Evolutionary conservation across 495 filamentous ascomycete species (phyloP).

Genomic region (Aspergillus mulundensis): DNA sequence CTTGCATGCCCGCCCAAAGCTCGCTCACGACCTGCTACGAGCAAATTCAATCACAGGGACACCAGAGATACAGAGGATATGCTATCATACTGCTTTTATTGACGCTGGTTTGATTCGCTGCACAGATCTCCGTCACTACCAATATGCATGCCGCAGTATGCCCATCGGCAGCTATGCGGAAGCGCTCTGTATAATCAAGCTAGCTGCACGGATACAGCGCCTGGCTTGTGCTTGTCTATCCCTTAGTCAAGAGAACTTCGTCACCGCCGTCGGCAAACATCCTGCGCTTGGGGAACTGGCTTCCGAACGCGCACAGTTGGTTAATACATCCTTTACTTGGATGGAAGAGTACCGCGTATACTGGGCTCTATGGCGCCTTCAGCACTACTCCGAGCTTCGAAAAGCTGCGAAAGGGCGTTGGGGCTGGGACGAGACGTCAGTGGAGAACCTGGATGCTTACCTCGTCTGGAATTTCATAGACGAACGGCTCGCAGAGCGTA

Average conservation of each 20-base stretch:
- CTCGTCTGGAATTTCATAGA: not conserved
- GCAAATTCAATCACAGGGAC: no score
- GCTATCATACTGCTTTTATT: not conserved
- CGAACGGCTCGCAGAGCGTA: not conserved
- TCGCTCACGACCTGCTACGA: no score
- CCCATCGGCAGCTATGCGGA: not conserved
- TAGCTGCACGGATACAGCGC: not conserved
- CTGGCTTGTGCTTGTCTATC: not conserved
- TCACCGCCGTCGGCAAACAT: not conserved
- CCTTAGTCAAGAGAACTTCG: not conserved
- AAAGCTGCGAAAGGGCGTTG: not conserved
- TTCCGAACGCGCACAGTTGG: not conserved
- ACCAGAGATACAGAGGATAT: not conserved
- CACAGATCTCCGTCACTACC: not conserved
- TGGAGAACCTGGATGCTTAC: not conserved
- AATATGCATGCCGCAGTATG: not conserved
- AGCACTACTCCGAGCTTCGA: not conserved
- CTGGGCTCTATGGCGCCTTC: not conserved
- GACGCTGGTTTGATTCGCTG: not conserved
- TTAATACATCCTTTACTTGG: not conserved
- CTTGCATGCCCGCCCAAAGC: no score
- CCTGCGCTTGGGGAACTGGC: not conserved
- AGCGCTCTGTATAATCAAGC: not conserved
- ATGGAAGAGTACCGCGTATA: not conserved
- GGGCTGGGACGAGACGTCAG: not conserved